Evolutionary conservation across 2,329 filamentous ascomycete species (phyloP), one percentile per base, ranked within the genome.

Genomic region (Claviceps digitariae): DNA sequence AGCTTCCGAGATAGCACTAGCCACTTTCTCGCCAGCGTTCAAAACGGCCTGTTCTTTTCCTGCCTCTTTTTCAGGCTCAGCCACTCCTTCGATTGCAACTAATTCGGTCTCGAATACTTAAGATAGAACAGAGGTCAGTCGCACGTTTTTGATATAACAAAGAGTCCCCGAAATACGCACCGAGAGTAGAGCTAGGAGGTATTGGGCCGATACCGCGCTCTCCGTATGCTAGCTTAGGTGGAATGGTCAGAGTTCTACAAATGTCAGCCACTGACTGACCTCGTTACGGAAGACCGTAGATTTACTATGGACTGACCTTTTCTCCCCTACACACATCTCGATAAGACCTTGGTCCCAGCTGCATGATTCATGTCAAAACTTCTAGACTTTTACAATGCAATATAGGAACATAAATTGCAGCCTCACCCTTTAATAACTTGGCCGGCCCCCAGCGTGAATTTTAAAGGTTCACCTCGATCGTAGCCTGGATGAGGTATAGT

Each of bases 281-380:
- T 40, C 20, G 2, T 25, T 12, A 13, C 25, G 12, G 13, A 40
- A 20, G 1, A 10, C 6, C 13, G 2, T 25, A n/a, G 29, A n/a
- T 15, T 21, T 15, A 4, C 20, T 13, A 31, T 40, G 31, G 55
- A 61, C 69, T 70, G 62, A 74, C 76, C 78, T 81, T 76, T 90
- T 91, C 76, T 97, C 91, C 57, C 93, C 91, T 61, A 94, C 86
- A 71, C 93, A 97, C 90, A 97, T 96, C 64, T 87, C 87, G 52
- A 93, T 62, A 41, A 97, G 78, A 50, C 91, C 91, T 66, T 94
- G 71, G 63, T 97, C 91, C 91, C 90, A 96, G 65, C 84, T 87
- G 57, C 49, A 25, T 50, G 43, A 29, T 9, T 9, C 15, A 46
- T 52, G 40, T 51, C 25, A 51, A 20, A 54, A 56, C 66, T 46